Percentiles rank a stretch among this genome's conserved stretches.
Evolutionary conservation across 306 rosid species (phyloP).

Genomic region (Castanea sativa): DNA sequence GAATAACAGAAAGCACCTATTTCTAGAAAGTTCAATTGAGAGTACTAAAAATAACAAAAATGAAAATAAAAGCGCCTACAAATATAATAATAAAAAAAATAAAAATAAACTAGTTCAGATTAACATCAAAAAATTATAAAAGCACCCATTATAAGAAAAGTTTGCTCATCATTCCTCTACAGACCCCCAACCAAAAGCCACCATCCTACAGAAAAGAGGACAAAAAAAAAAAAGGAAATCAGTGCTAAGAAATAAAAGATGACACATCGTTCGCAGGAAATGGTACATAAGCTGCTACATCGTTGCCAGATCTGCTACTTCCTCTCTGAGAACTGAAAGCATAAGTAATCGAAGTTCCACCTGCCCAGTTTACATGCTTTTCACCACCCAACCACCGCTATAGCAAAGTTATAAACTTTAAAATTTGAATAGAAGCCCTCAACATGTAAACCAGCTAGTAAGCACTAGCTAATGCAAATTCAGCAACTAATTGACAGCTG

Average conservation of each 20-base stretch:
- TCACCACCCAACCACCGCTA: slow-evolving; percentile 16
- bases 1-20: neutral
- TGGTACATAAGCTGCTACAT: slow-evolving; percentile 44
- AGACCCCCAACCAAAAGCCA: slow-evolving; percentile 37
- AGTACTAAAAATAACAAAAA: neutral
- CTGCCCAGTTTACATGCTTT: slow-evolving; percentile 28
- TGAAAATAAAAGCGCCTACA: neutral
- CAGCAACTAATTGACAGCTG: slow-evolving; percentile 30
- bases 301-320: slow-evolving; percentile 42
- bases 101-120: slow-evolving; percentile 6
- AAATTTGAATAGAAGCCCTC: slow-evolving; percentile 27
- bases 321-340: slow-evolving; percentile 33
- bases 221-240: slow-evolving; percentile 26
- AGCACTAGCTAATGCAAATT: slow-evolving; percentile 30
- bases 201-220: slow-evolving; percentile 38
- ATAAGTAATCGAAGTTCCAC: slow-evolving; percentile 32
- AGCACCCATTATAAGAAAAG: slow-evolving; percentile 43
- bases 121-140: slow-evolving; percentile 22
- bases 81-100: neutral
- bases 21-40: neutral
- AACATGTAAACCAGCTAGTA: slow-evolving; percentile 37
- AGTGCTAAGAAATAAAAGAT: slow-evolving; percentile 33
- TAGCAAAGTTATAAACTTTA: slow-evolving; percentile 10
- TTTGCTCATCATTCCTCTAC: slow-evolving; percentile 51
- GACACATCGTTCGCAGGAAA: slow-evolving; percentile 46